Evolutionary conservation across 495 filamentous ascomycete species (phyloP).

Genomic region (Lineolata rhizophorae): DNA sequence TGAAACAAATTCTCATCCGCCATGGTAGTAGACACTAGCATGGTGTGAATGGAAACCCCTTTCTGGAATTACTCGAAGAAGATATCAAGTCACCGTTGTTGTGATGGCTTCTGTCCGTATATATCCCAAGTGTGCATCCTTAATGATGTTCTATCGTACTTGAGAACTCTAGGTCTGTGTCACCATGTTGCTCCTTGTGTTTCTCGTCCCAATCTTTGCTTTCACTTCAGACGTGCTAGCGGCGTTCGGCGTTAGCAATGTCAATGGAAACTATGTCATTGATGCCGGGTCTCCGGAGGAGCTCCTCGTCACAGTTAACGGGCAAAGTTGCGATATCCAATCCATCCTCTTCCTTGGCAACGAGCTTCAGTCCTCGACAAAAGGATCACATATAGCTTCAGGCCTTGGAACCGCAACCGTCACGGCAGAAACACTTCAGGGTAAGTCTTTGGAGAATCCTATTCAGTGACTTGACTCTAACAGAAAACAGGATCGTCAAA

Average conservation of each 20-base stretch:
- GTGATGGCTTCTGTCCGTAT: no score
- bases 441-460: slow-evolving; percentile 8
- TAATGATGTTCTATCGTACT: no score
- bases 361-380: slow-evolving; percentile 31
- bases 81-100: no score
- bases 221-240: no score
- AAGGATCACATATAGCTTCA: slow-evolving; percentile 34
- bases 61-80: no score
- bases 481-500: slow-evolving; percentile 10
- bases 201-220: no score
- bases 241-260: slow-evolving; percentile 7
- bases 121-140: no score
- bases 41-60: no score
- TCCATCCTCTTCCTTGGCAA: slow-evolving; percentile 35
- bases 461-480: slow-evolving; percentile 2
- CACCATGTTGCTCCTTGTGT: no score
- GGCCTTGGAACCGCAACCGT: slow-evolving; percentile 38
- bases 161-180: no score
- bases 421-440: slow-evolving; percentile 22
- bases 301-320: slow-evolving; percentile 34
- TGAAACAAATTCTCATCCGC: no score
- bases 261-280: slow-evolving; percentile 21
- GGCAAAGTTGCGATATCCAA: slow-evolving; percentile 36
- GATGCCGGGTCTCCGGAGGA: slow-evolving; percentile 31
- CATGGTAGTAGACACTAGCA: no score